phyloP scores from a whole-genome alignment of 805 yeast species.

The Henningerozyma blattae region DNA sequence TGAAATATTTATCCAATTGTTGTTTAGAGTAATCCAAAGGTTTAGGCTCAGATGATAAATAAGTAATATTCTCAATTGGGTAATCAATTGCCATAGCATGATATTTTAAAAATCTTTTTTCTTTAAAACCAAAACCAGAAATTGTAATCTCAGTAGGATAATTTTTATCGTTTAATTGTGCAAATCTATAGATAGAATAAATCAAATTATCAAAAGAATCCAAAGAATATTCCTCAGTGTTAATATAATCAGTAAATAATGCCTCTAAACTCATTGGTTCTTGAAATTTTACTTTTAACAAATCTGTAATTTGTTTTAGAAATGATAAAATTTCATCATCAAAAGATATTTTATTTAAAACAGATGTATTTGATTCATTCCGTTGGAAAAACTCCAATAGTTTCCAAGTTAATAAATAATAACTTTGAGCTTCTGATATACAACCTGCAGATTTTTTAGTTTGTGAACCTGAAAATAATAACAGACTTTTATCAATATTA shows the following conservation, averaged over 20 bases:
- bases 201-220: constrained; percentile 73
- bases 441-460: constrained; percentile 47
- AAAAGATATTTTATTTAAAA: too few relatives aligned
- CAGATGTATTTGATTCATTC: too few relatives aligned
- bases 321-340: constrained; percentile 4
- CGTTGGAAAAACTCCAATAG: constrained; percentile 11
- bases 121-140: constrained; percentile 68
- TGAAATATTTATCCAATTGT: constrained; percentile 29
- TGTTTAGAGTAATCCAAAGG: constrained; percentile 25
- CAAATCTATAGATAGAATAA: constrained; percentile 43
- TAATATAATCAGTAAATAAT: constrained; percentile 18
- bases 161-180: constrained; percentile 27
- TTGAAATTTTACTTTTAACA: constrained; percentile 1
- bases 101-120: constrained; percentile 39
- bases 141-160: constrained; percentile 46
- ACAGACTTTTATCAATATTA: constrained; percentile 23
- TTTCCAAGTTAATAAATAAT: constrained; percentile 32
- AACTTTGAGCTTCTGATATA: constrained; percentile 51
- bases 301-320: constrained; percentile 1
- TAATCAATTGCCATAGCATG: constrained; percentile 44
- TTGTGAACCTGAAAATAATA: constrained; percentile 55
- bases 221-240: constrained; percentile 60
- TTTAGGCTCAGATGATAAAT: constrained; percentile 47
- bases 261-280: constrained; percentile 6
- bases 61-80: constrained; percentile 28